phyloP scores from a whole-genome alignment of 2,329 filamentous ascomycete genomes.

The Penicillium paneum region DNA sequence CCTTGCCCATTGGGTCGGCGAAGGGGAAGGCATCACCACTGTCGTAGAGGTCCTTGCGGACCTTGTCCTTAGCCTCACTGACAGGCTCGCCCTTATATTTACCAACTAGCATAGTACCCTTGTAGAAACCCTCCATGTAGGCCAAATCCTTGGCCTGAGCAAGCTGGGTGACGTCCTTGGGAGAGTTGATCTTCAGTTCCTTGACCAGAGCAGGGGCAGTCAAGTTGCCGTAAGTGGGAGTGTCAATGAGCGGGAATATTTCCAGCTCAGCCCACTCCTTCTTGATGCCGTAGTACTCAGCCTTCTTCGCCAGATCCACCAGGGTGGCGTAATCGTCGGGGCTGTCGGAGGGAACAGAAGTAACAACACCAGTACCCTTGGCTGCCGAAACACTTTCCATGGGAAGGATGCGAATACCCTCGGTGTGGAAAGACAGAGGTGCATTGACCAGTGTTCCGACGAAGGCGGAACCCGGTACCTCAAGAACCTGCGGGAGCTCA shows the following conservation, averaged over 20 bases:
- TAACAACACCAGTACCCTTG: slow-evolving; percentile 96
- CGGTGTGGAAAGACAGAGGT: slow-evolving; percentile 78
- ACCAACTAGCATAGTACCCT: slow-evolving; percentile 82
- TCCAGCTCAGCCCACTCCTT: slow-evolving; percentile 95
- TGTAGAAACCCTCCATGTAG: slow-evolving; percentile 97
- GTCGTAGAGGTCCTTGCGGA: slow-evolving; percentile 73
- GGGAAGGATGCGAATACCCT: slow-evolving; percentile 82
- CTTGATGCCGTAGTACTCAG: slow-evolving; percentile 92
- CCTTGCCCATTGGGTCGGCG: slow-evolving; percentile 85
- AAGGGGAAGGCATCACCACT: slow-evolving; percentile 81
- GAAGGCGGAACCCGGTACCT: slow-evolving; percentile 73
- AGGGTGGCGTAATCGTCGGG: slow-evolving; percentile 93
- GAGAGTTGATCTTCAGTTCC: slow-evolving; percentile 92
- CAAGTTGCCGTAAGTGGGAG: slow-evolving; percentile 80
- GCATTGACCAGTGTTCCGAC: slow-evolving; percentile 87
- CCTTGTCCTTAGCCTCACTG: slow-evolving; percentile 80
- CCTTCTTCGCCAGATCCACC: slow-evolving; percentile 85
- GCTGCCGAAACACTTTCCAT: slow-evolving; percentile 91
- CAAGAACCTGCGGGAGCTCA: slow-evolving; percentile 68
- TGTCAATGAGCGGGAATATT: slow-evolving; percentile 84
- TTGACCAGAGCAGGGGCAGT: slow-evolving; percentile 81
- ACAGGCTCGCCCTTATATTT: slow-evolving; percentile 86
- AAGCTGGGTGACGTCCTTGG: slow-evolving; percentile 88
- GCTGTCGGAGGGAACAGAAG: slow-evolving; percentile 91
- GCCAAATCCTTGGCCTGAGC: slow-evolving; percentile 92